Evolutionary conservation across 2,329 filamentous ascomycete genomes (phyloP).

Genomic region (Hypoxylon sp.): DNA sequence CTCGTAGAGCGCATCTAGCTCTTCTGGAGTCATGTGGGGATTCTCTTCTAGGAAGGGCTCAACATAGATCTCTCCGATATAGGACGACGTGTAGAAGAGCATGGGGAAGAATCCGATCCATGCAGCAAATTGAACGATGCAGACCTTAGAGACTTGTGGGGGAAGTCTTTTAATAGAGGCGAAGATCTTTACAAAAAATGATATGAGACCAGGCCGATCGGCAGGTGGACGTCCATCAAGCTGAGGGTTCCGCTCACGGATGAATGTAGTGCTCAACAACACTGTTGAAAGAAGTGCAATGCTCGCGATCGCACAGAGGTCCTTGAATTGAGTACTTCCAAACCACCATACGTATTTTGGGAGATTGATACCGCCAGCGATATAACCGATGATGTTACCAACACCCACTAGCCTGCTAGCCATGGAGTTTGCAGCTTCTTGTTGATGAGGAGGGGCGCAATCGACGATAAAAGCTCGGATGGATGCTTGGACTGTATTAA

Average conservation of each 20-base stretch:
- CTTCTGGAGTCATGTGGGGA: slow-evolving; percentile 80
- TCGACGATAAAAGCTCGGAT: slow-evolving; percentile 95
- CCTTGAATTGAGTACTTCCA: slow-evolving; percentile 91
- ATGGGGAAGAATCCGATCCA: slow-evolving; percentile 98
- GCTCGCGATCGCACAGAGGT: slow-evolving; percentile 88
- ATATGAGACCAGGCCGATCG: slow-evolving; percentile 75
- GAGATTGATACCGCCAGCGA: slow-evolving; percentile 87
- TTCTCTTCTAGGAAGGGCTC: slow-evolving; percentile 84
- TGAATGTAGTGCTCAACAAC: slow-evolving; percentile 75
- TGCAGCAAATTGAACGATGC: slow-evolving; percentile 84
- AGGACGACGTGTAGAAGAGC: slow-evolving; percentile 94
- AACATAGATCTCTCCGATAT: slow-evolving; percentile 92
- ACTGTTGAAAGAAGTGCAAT: slow-evolving; percentile 80
- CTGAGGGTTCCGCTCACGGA: slow-evolving; percentile 85
- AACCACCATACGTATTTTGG: slow-evolving; percentile 82
- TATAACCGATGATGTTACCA: slow-evolving; percentile 91
- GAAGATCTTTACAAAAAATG: slow-evolving; percentile 86
- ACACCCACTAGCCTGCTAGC: slow-evolving; percentile 87
- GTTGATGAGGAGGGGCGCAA: slow-evolving; percentile 91
- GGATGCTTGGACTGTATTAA: slow-evolving; percentile 94
- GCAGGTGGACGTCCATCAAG: slow-evolving; percentile 75
- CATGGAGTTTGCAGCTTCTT: slow-evolving; percentile 95
- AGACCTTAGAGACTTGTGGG: slow-evolving; percentile 85
- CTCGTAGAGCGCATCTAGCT: slow-evolving; percentile 87
- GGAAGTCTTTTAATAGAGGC: slow-evolving; percentile 84